A percentile compares a stretch with the other conserved stretches of the same genome.
Evolutionary conservation across 2,329 filamentous ascomycete genomes (phyloP).

Genomic region (Fusarium equiseti): DNA sequence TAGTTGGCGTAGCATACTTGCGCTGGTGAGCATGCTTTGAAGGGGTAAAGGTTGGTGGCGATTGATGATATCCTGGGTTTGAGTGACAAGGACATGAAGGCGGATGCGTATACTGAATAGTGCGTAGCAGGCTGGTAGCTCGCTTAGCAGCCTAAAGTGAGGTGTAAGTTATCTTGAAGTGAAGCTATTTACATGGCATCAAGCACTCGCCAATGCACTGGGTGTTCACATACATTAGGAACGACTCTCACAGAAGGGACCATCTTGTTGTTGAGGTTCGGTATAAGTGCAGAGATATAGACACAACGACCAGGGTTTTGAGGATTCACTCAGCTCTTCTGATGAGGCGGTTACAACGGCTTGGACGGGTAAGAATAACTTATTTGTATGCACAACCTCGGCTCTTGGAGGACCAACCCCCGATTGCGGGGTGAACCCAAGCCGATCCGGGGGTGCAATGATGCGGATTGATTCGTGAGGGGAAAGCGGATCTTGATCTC

Average conservation of each 20-base stretch:
- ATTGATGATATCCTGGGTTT: constrained; percentile 83
- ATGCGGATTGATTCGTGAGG: constrained; percentile 37
- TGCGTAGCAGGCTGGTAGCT: constrained; percentile 80
- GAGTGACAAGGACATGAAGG: constrained; percentile 93
- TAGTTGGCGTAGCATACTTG: constrained; percentile 78
- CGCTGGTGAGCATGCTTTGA: constrained; percentile 56
- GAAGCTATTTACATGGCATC: not conserved
- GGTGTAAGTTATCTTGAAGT: constrained; percentile 6
- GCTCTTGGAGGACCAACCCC: constrained; percentile 35
- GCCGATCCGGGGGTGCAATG: constrained; percentile 33
- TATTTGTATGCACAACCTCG: constrained; percentile 37
- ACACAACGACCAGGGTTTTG: constrained; percentile 4
- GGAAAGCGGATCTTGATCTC: constrained; percentile 36
- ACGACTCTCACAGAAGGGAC: constrained; percentile 49
- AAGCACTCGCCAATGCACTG: not conserved
- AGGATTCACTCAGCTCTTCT: constrained; percentile 13
- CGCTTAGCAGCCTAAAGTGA: constrained; percentile 66
- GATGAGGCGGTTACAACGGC: constrained; percentile 11
- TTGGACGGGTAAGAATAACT: constrained; percentile 25
- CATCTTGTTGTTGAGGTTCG: constrained; percentile 40
- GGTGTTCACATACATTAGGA: constrained; percentile 50
- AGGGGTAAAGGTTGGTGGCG: constrained; percentile 67
- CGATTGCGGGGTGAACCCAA: constrained; percentile 39
- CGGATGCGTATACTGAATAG: constrained; percentile 91
- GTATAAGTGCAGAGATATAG: not conserved